A percentile compares a stretch with the other conserved stretches of the same genome.
Conservation (phyloP, 2,329 filamentous ascomycete species). For the Aureobasidium leucospermi region DNA sequence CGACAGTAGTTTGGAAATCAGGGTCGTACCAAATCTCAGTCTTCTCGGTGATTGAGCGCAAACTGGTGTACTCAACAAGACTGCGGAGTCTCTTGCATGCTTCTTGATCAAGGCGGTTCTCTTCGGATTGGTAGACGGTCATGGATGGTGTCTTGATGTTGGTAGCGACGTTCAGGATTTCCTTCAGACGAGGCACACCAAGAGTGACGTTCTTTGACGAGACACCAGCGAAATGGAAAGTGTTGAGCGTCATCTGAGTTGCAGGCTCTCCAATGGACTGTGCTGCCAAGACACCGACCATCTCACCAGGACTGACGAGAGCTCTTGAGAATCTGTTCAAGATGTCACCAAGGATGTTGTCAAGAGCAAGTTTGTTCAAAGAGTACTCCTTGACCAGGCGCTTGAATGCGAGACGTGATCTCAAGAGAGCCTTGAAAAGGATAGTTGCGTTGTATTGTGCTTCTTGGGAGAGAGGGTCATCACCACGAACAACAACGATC, state of each 20-base stretch:
- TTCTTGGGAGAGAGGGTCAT: conserved; percentile 73
- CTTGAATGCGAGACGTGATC: conserved; percentile 87
- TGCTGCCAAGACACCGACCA: conserved; percentile 95
- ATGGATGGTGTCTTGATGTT: conserved; percentile 99
- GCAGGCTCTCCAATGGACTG: conserved; percentile 98
- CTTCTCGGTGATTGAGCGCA: conserved; percentile 82
- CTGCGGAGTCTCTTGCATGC: conserved; percentile 80
- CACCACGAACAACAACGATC: conserved; percentile 78
- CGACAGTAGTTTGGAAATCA: conserved; percentile 75
- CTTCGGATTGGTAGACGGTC: conserved; percentile 73
- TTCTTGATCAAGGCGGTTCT: conserved; percentile 60
- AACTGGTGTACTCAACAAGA: conserved; percentile 85
- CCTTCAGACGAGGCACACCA: conserved; percentile 97
- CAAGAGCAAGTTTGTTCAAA: conserved; percentile 84
- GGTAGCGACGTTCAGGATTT: conserved; percentile 95
- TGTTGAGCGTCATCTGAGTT: conserved; percentile 99
- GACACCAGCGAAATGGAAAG: conserved; percentile 99
- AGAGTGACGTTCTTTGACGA: conserved; percentile 99
- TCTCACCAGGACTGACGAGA: conserved; percentile 86
- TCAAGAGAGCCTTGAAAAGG: conserved; percentile 84
- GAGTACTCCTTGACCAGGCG: conserved; percentile 79
- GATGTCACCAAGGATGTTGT: conserved; percentile 84
- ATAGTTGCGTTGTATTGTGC: conserved; percentile 84
- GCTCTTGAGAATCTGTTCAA: conserved; percentile 82
- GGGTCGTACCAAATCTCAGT: conserved; percentile 98